Conservation (phyloP, 2,329 filamentous ascomycete species). For the Alternaria hordeiaustralica region DNA sequence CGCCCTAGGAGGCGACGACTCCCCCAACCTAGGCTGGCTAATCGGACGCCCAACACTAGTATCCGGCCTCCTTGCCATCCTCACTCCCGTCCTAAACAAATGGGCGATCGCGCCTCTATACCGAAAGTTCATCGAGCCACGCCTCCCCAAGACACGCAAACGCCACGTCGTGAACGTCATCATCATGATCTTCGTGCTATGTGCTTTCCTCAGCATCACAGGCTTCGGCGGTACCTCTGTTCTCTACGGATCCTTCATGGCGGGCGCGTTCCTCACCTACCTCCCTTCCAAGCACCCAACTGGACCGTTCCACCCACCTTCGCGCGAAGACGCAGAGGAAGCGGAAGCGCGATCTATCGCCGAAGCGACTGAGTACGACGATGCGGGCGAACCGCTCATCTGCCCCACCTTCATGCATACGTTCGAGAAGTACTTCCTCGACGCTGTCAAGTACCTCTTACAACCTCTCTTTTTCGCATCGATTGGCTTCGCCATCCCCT, state of each 20-base stretch:
- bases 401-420: constrained; percentile 37
- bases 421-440: constrained; percentile 53
- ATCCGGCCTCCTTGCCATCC: constrained; percentile 18
- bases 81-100: constrained; percentile 32
- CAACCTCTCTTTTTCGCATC: constrained; percentile 39
- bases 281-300: constrained; percentile 26
- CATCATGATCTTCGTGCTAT: constrained; percentile 38
- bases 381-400: constrained; percentile 11
- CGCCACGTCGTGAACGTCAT: constrained; percentile 27
- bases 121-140: constrained; percentile 16
- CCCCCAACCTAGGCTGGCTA: constrained; percentile 25
- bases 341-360: constrained; percentile 11
- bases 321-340: constrained; percentile 31
- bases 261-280: constrained; percentile 37
- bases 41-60: constrained; percentile 36
- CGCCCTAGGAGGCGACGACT: constrained; percentile 10
- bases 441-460: constrained; percentile 49
- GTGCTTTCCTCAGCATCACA: constrained; percentile 35
- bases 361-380: neutral
- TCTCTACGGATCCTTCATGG: constrained; percentile 39
- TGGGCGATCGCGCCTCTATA: constrained; percentile 46
- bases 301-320: constrained; percentile 28
- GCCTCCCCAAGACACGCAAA: constrained; percentile 24
- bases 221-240: constrained; percentile 37
- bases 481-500: constrained; percentile 38